Percentiles rank a stretch among this genome's conserved stretches.
phyloP scores from a whole-genome alignment of 2,329 filamentous ascomycete genomes.

The Trichoderma brevicompactum region DNA sequence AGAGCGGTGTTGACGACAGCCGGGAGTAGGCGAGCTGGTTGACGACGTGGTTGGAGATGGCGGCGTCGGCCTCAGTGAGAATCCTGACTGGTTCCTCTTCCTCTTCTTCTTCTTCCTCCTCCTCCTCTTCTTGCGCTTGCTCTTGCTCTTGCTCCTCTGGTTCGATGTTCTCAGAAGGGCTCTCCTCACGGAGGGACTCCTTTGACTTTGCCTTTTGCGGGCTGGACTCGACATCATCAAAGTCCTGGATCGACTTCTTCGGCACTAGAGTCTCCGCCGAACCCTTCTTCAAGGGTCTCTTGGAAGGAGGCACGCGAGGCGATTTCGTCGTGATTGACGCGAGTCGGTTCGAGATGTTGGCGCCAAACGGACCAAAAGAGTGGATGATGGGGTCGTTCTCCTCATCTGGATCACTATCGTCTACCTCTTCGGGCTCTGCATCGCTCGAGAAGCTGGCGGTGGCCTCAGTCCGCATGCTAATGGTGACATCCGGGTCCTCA shows the following conservation, averaged over 20 bases:
- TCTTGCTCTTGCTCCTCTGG: slow-evolving; percentile 1
- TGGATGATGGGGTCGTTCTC: slow-evolving; percentile 94
- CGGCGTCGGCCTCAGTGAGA: slow-evolving; percentile 43
- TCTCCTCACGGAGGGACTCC: slow-evolving; percentile 1
- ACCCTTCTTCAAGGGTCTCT: slow-evolving; percentile 33
- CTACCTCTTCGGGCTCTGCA: slow-evolving; percentile 59
- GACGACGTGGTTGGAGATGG: slow-evolving; percentile 80
- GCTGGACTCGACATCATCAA: slow-evolving; percentile 26
- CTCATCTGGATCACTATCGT: slow-evolving; percentile 76
- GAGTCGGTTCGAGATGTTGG: slow-evolving; percentile 80
- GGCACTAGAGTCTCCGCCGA: slow-evolving; percentile 34
- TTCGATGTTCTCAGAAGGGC: background rate
- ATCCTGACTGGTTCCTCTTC: slow-evolving; percentile 8
- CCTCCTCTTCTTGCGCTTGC: background rate
- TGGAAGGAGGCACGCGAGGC: slow-evolving; percentile 52
- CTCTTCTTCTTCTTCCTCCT: slow-evolving; percentile 14
- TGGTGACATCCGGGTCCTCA: slow-evolving; percentile 37
- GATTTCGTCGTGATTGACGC: slow-evolving; percentile 75
- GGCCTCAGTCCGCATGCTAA: slow-evolving; percentile 56
- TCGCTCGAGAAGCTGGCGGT: slow-evolving; percentile 63
- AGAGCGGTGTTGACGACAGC: slow-evolving; percentile 86
- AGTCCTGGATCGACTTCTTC: slow-evolving; percentile 30
- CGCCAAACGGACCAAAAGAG: slow-evolving; percentile 89
- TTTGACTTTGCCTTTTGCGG: slow-evolving; percentile 14
- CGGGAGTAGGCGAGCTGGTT: slow-evolving; percentile 97